phyloP scores from a whole-genome alignment of 306 rosid species.

The Mucuna pruriens region DNA sequence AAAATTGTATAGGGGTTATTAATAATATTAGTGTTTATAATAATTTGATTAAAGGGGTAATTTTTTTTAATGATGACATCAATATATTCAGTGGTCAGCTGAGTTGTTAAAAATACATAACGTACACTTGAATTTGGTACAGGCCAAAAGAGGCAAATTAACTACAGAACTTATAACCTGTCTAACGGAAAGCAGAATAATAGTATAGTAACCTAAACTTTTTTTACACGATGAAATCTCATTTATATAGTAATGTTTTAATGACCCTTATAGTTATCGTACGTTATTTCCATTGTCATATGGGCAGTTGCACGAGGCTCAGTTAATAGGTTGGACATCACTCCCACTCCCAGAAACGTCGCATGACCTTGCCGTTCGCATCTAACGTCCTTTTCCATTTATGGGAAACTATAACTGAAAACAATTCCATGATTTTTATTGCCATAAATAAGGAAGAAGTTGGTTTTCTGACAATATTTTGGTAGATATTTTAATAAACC shows the following conservation, averaged over 20 bases:
- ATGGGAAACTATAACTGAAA: neutral
- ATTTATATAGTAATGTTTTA: neutral
- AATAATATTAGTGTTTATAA: neutral
- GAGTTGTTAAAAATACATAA: too few species aligned
- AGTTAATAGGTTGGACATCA: neutral
- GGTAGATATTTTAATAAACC: too few species aligned
- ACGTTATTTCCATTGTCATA: neutral
- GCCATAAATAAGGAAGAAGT: too few species aligned
- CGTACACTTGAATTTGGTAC: neutral
- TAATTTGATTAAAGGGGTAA: neutral
- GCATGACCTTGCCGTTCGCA: neutral
- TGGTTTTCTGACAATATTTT: too few species aligned
- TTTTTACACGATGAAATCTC: neutral
- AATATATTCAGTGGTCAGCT: too few species aligned
- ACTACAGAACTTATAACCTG: neutral
- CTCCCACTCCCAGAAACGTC: neutral
- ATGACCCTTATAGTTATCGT: neutral
- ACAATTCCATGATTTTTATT: neutral
- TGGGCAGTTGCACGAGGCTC: neutral
- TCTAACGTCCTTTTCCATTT: neutral
- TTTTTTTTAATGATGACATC: too few species aligned
- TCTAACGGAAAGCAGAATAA: neutral
- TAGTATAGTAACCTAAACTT: neutral
- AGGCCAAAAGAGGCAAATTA: neutral
- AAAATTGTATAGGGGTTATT: neutral